Evolutionary conservation across 768 basidiomycete genomes (phyloP).

Genomic region (Termitomyces heimii): DNA sequence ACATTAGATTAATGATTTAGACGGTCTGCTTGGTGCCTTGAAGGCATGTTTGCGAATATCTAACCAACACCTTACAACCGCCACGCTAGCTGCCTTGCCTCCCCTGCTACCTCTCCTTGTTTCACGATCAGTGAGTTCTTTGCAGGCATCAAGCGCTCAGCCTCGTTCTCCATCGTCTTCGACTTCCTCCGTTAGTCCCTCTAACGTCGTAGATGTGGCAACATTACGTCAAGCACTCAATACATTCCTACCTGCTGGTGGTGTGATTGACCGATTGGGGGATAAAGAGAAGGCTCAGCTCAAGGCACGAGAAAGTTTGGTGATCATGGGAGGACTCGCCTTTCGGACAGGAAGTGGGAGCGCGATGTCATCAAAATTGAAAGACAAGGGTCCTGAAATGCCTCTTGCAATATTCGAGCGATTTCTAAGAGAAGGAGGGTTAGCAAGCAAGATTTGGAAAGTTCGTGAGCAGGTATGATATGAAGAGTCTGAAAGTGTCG

Average conservation of each 20-base stretch:
- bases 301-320: conserved; percentile 73
- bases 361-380: conserved; percentile 38
- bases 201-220: conserved; percentile 43
- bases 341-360: conserved; percentile 49
- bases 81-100: conserved; percentile 67
- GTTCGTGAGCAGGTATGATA: conserved; percentile 75
- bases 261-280: conserved; percentile 77
- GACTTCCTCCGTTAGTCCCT: conserved; percentile 35
- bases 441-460: conserved; percentile 80
- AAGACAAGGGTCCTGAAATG: conserved; percentile 61
- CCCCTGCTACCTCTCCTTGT: conserved; percentile 61
- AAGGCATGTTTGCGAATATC: conserved; percentile 73
- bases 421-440: conserved; percentile 62
- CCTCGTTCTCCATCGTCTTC: conserved; percentile 50
- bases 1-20: conserved; percentile 64
- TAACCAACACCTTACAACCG: conserved; percentile 77
- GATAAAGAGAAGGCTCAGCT: conserved; percentile 72
- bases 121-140: conserved; percentile 26
- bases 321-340: conserved; percentile 66
- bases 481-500: background rate
- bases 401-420: conserved; percentile 68
- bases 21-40: conserved; percentile 61
- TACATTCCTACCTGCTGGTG: conserved; percentile 70
- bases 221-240: conserved; percentile 62
- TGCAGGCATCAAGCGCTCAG: conserved; percentile 21